Base-by-base conservation (phyloP, 2,329 filamentous ascomycete genomes). In the Cordyceps pruinosa region DNA sequence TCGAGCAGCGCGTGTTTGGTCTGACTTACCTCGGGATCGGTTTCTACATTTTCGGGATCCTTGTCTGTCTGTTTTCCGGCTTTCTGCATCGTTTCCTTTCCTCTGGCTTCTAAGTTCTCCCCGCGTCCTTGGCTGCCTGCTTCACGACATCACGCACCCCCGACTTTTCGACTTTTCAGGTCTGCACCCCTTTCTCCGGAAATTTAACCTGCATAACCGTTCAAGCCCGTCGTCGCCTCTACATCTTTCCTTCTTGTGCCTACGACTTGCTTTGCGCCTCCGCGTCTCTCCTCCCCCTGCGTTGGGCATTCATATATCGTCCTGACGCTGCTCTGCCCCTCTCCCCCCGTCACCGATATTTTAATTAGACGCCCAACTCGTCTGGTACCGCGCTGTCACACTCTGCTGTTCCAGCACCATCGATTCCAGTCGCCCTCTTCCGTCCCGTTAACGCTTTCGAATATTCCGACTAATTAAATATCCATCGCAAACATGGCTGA, bases 401-500 rank as follows among this genome's bases (percentile, higher is more conserved):
- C 37, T 10, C 28, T 34, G n/a, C 19, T 25, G 32, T 34, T 15
- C 10, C 54, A 25, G 37, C 46, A 30, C 6, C 34, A 30, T 34
- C 44, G 28, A 54, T 30, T 45, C 19, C 26, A 21, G 49, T 51
- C 45, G n/a, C n/a, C 19, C 21, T 26, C 32, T 9, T 47, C 26
- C 23, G 15, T 42, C 44, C 32, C 30, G 23, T 17, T 30, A 39
- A 41, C 45, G 45, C 44, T 23, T 44, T 35, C 44, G 28, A 56
- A 45, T 32, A 54, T 35, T 44, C n/a, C 54, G 48, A 47, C 47
- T 35, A 45, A 47, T 42, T 34, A 45, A n/a, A 53, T 47, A 50
- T 25, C 39, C 32, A 30, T 42, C 62, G 61, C 61, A 60, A 55
- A 60, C 56, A 60, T 61, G 59, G 60, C 63, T 26, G 56, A 58